Percentiles rank a stretch among this genome's conserved stretches.
Evolutionary conservation across 2,329 filamentous ascomycete species (phyloP).

Genomic region (Arthroderma sp.): DNA sequence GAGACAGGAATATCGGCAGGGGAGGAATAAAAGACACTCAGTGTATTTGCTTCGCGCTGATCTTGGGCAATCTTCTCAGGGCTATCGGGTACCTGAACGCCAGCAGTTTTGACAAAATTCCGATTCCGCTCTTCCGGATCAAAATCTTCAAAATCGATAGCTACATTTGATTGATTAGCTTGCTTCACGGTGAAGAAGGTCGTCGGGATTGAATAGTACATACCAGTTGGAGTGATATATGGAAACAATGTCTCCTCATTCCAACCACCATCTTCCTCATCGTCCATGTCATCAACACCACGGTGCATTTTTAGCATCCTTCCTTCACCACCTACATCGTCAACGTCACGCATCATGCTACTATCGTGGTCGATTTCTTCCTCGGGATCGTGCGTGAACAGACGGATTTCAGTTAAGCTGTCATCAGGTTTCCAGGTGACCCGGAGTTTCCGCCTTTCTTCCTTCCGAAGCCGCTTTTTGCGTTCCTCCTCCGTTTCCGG

Average conservation of each 20-base stretch:
- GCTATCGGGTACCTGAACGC: slow-evolving; percentile 26
- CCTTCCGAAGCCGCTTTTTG: slow-evolving; percentile 46
- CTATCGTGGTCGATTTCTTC: slow-evolving; percentile 48
- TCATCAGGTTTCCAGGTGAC: slow-evolving; percentile 49
- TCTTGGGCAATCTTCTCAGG: slow-evolving; percentile 32
- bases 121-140: slow-evolving; percentile 20
- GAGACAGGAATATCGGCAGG: slow-evolving; percentile 33
- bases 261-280: slow-evolving; percentile 43
- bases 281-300: slow-evolving; percentile 44
- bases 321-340: slow-evolving; percentile 46
- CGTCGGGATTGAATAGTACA: slow-evolving; percentile 8
- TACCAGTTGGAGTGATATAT: slow-evolving; percentile 24
- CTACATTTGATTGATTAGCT: slow-evolving; percentile 13
- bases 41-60: slow-evolving; percentile 32
- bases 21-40: slow-evolving; percentile 37
- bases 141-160: slow-evolving; percentile 28
- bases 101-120: slow-evolving; percentile 33
- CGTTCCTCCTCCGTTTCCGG: slow-evolving; percentile 49
- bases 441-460: slow-evolving; percentile 46
- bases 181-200: no score
- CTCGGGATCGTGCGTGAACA: slow-evolving; percentile 50
- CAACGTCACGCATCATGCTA: slow-evolving; percentile 44
- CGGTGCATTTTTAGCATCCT: slow-evolving; percentile 38
- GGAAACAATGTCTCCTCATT: slow-evolving; percentile 20
- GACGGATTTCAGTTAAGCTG: slow-evolving; percentile 41